Evolutionary conservation across 768 basidiomycete species (phyloP).

Genomic region (Strobilomyces confusus): DNA sequence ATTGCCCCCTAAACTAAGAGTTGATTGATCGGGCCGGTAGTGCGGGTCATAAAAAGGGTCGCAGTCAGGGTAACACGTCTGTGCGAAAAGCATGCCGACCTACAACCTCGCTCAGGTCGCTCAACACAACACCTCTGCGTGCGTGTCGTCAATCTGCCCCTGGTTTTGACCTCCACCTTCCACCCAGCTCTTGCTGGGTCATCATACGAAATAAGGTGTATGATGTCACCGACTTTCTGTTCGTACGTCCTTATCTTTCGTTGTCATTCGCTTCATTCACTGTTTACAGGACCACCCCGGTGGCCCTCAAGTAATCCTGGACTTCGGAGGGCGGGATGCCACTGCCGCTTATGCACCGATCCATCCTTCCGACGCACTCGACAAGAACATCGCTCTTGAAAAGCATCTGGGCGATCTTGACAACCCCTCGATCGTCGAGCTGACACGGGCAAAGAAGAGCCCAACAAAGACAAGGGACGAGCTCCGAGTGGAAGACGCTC

Average conservation of each 20-base stretch:
- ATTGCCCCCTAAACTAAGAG: no score
- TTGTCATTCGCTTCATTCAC: background rate
- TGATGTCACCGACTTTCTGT: constrained; percentile 78
- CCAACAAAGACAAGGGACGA: constrained; percentile 65
- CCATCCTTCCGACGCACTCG: constrained; percentile 79
- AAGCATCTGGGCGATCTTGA: constrained; percentile 72
- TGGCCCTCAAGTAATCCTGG: constrained; percentile 75
- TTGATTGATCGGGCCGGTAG: background rate
- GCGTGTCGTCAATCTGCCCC: constrained; percentile 13
- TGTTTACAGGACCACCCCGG: constrained; percentile 67
- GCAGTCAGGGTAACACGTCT: background rate
- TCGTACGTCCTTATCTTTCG: constrained; percentile 36
- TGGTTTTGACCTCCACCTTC: constrained; percentile 7
- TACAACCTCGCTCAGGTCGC: constrained; percentile 55
- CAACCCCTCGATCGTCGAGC: constrained; percentile 36
- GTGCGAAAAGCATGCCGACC: constrained; percentile 30
- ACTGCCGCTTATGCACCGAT: constrained; percentile 74
- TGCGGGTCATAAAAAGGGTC: background rate
- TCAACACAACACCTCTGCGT: constrained; percentile 54
- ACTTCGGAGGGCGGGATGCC: constrained; percentile 85
- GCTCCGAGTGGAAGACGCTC: constrained; percentile 59
- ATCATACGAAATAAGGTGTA: constrained; percentile 79
- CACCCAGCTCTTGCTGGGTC: constrained; percentile 76
- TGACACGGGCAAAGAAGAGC: constrained; percentile 37
- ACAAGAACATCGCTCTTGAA: constrained; percentile 61